These are phyloP conservation scores for Cyphellophora europaea DNA, from an alignment of 2,329 filamentous ascomycete species.

Conservation along the genomic window DNA sequence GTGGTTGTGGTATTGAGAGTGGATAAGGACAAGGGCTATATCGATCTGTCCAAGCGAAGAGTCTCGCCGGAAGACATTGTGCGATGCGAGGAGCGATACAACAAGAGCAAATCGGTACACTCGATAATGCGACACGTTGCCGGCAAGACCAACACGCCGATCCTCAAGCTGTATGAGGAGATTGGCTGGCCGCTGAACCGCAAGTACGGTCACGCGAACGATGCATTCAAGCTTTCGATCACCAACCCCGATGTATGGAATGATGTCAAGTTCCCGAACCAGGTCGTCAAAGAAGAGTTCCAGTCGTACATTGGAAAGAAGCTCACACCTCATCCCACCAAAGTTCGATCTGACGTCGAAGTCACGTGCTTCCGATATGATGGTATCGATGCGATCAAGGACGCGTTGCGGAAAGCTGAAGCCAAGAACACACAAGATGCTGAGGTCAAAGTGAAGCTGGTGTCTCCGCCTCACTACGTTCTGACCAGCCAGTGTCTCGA, in stretches of 20 bases:
- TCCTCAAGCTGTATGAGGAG: slow-evolving; percentile 85
- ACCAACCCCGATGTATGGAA: slow-evolving; percentile 97
- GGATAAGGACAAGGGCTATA: slow-evolving; percentile 99
- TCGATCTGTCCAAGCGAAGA: slow-evolving; percentile 96
- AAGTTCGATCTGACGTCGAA: slow-evolving; percentile 95
- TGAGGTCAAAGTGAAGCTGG: slow-evolving; percentile 95
- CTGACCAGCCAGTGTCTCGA: slow-evolving; percentile 92
- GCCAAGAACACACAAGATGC: slow-evolving; percentile 84
- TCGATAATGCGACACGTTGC: slow-evolving; percentile 98
- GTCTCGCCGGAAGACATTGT: slow-evolving; percentile 96
- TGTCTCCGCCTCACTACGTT: slow-evolving; percentile 95
- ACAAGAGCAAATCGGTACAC: slow-evolving; percentile 99
- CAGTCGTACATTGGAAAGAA: slow-evolving; percentile 95
- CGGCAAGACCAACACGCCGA: slow-evolving; percentile 90
- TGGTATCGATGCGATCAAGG: slow-evolving; percentile 96
- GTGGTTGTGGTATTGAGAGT: slow-evolving; percentile 97
- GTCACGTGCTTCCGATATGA: slow-evolving; percentile 94
- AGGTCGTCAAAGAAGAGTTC: slow-evolving; percentile 78
- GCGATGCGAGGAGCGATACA: slow-evolving; percentile 98
- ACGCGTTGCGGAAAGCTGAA: slow-evolving; percentile 81
- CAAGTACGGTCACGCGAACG: slow-evolving; percentile 92
- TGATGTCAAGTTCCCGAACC: slow-evolving; percentile 79
- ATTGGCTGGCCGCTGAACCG: slow-evolving; percentile 97
- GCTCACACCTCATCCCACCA: slow-evolving; percentile 94
- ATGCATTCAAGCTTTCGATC: slow-evolving; percentile 98